A percentile compares a stretch with the other conserved stretches of the same genome.
These are phyloP conservation scores for Penstemon eatonii DNA, from an alignment of 257 asterid species.

Conservation along the genomic window DNA sequence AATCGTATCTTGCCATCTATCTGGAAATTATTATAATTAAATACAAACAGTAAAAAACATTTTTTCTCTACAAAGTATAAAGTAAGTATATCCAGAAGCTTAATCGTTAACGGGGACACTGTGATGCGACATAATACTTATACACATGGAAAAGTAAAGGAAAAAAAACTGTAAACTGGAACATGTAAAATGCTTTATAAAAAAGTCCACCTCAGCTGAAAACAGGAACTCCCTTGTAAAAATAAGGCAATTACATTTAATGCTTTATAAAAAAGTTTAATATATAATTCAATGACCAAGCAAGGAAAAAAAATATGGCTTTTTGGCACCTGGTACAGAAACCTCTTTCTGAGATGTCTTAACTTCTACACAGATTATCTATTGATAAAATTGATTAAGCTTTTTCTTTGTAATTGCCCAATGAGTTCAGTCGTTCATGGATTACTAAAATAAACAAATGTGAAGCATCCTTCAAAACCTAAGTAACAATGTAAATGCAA, in stretches of 20 bases:
- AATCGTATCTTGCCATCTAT: background rate
- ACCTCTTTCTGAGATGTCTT: background rate
- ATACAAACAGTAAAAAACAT: background rate
- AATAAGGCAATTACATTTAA: background rate
- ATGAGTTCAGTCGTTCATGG: no score
- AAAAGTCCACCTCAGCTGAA: background rate
- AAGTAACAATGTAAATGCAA: no score
- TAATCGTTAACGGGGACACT: background rate
- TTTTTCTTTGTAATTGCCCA: no score
- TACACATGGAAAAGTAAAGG: background rate
- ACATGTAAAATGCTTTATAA: background rate
- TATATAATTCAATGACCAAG: no score
- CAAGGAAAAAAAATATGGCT: no score
- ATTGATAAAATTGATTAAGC: no score
- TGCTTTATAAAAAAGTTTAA: no score
- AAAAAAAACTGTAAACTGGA: background rate
- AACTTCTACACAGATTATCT: background rate
- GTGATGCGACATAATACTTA: no score
- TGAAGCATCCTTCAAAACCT: no score
- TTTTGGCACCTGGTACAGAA: background rate
- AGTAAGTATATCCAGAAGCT: background rate
- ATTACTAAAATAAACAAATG: no score
- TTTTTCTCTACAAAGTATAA: background rate
- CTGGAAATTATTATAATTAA: background rate
- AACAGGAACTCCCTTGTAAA: background rate